phyloP scores from a whole-genome alignment of 441 rosid species.

The Aquilaria agallochum region DNA sequence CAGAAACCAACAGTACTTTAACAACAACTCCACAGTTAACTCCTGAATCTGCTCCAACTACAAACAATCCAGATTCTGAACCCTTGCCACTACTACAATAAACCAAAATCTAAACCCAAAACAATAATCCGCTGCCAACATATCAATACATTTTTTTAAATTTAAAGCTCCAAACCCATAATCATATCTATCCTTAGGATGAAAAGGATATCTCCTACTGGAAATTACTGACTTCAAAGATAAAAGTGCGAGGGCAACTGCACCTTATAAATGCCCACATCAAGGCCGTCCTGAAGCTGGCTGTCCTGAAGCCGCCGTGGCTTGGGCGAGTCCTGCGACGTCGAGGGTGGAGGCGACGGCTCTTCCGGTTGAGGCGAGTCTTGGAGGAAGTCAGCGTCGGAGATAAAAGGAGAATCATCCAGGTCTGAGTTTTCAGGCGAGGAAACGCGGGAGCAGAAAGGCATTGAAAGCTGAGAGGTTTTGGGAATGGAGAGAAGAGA shows the following conservation, averaged over 20 bases:
- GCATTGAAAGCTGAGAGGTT: conserved; percentile 25
- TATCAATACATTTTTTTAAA: neutral
- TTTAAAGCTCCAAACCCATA: neutral
- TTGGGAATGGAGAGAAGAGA: conserved; percentile 38
- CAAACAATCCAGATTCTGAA: neutral
- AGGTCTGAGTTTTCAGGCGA: conserved; percentile 26
- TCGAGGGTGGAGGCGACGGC: conserved; percentile 11
- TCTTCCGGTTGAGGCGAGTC: conserved; percentile 19
- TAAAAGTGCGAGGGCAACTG: neutral
- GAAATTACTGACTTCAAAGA: neutral
- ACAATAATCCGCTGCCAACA: neutral
- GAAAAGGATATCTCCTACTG: neutral
- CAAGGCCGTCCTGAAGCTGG: conserved; percentile 74
- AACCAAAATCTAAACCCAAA: neutral
- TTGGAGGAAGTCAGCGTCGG: conserved; percentile 26
- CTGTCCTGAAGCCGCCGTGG: conserved; percentile 35
- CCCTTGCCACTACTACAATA: neutral
- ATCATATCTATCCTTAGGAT: neutral
- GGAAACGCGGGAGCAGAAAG: conserved; percentile 41
- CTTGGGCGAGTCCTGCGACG: conserved; percentile 16
- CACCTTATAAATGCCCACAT: conserved; percentile 80
- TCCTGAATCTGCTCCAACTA: neutral
- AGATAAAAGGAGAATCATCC: conserved; percentile 23
- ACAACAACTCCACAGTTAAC: neutral
- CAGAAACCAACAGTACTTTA: conserved; percentile 8